These are phyloP conservation scores for Colletotrichum nymphaeae DNA, from an alignment of 2,329 filamentous ascomycete species.

Conservation along the genomic window DNA sequence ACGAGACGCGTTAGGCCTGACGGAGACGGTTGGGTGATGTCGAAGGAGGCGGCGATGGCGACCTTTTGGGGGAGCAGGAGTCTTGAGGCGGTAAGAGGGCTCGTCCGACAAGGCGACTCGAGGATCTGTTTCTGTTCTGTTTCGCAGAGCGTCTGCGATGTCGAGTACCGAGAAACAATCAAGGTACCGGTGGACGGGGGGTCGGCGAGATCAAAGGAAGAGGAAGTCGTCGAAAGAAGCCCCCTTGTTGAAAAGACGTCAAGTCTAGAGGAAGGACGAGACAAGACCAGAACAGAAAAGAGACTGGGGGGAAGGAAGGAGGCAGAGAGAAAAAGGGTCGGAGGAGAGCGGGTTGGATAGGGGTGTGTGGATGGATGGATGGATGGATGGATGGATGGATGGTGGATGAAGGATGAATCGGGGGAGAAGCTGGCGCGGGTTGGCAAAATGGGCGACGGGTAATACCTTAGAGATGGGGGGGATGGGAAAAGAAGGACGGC, in stretches of 20 bases:
- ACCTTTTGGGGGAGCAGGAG: conserved; percentile 1
- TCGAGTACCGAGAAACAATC: background rate
- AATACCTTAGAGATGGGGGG: background rate
- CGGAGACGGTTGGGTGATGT: background rate
- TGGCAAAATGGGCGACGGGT: background rate
- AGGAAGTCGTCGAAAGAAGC: conserved; percentile 5
- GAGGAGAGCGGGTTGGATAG: background rate
- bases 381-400: conserved; percentile 15
- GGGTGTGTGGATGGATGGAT: conserved; percentile 7
- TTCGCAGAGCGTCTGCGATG: conserved; percentile 27
- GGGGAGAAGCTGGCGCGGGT: background rate
- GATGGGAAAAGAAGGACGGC: background rate
- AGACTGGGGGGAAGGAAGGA: conserved; percentile 8
- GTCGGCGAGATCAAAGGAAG: background rate
- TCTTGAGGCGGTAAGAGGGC: conserved; percentile 6
- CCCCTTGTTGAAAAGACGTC: conserved; percentile 5
- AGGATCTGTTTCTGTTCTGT: conserved; percentile 27
- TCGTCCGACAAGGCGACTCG: conserved; percentile 10
- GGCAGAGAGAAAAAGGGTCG: background rate
- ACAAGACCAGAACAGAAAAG: conserved; percentile 15
- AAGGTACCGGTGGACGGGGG: background rate
- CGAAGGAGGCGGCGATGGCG: conserved; percentile 19
- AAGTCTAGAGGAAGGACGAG: conserved; percentile 15
- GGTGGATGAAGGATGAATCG: background rate
- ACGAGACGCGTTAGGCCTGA: conserved; percentile 11